Evolutionary conservation across 495 filamentous ascomycete species (phyloP).

Genomic region (Monascus purpureus): DNA sequence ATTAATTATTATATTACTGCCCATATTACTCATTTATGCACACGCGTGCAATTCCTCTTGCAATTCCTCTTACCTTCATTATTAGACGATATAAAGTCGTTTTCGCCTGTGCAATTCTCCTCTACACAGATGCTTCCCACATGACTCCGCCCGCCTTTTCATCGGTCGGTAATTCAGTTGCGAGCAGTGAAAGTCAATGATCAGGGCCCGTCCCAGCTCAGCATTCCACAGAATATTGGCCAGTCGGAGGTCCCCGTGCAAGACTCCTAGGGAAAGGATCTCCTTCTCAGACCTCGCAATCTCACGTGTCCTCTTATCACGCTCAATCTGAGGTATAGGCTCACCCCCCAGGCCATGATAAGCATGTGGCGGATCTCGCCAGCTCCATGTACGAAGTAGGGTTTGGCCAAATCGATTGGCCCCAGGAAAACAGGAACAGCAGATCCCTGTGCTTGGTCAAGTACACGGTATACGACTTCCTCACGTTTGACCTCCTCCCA

Average conservation of each 20-base stretch:
- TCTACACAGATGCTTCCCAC: no score
- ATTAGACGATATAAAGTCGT: no score
- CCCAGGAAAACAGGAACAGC: slow-evolving; percentile 29
- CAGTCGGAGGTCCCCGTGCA: slow-evolving; percentile 3
- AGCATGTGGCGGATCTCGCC: slow-evolving; percentile 31
- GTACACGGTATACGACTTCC: slow-evolving; percentile 21
- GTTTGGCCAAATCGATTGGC: slow-evolving; percentile 19
- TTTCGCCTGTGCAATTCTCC: no score
- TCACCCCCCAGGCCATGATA: slow-evolving; percentile 31
- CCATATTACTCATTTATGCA: no score
- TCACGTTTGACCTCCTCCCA: slow-evolving; percentile 26
- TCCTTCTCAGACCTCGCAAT: slow-evolving; percentile 3
- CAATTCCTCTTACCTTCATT: no score
- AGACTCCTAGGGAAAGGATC: slow-evolving; percentile 2
- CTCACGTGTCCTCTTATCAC: slow-evolving; percentile 1
- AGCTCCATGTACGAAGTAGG: slow-evolving; percentile 22
- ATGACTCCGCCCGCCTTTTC: no score
- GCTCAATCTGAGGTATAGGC: slow-evolving; percentile 5
- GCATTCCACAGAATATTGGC: slow-evolving; percentile 11
- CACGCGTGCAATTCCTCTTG: no score
- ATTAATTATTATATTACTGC: no score
- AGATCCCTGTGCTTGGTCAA: slow-evolving; percentile 20
- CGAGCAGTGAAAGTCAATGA: slow-evolving; percentile 15
- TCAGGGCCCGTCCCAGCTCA: slow-evolving; percentile 10
- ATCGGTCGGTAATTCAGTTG: slow-evolving; percentile 4